phyloP scores from a whole-genome alignment of 441 rosid genomes.

The Gossypium lobatum region DNA sequence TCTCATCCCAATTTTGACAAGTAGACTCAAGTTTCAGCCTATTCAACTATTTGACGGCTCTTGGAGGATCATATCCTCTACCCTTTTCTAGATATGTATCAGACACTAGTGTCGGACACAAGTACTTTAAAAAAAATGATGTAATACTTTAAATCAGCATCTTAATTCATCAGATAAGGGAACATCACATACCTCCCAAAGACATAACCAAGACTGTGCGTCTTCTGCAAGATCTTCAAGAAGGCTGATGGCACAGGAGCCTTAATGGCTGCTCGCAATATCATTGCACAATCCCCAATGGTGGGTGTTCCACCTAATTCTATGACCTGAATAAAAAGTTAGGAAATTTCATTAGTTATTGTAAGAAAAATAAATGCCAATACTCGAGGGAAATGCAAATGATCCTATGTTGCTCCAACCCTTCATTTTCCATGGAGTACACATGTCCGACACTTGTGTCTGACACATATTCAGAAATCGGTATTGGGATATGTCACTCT shows the following conservation, averaged over 20 bases:
- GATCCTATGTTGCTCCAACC: neutral
- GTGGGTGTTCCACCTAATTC: conserved; percentile 83
- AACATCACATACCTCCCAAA: conserved; percentile 65
- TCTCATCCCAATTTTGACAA: neutral
- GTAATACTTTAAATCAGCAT: neutral
- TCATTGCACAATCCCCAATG: conserved; percentile 83
- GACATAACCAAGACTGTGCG: conserved; percentile 67
- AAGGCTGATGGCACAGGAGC: conserved; percentile 88
- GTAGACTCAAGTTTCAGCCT: too few relatives aligned
- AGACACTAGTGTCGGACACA: neutral
- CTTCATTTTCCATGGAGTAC: neutral
- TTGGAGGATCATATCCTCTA: neutral
- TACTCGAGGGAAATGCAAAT: neutral
- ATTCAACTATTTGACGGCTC: neutral
- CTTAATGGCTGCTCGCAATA: conserved; percentile 72
- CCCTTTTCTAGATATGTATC: neutral
- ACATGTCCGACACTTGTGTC: neutral
- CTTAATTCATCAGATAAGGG: neutral
- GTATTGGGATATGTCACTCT: neutral
- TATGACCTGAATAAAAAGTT: conserved; percentile 51
- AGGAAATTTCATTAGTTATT: neutral
- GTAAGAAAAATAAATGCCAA: neutral
- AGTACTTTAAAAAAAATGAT: neutral
- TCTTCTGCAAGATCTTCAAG: conserved; percentile 72
- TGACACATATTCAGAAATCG: neutral